A percentile compares a stretch with the other conserved stretches of the same genome.
phyloP scores from a whole-genome alignment of 2,329 filamentous ascomycete genomes.

The Pseudonectria foliicola region DNA sequence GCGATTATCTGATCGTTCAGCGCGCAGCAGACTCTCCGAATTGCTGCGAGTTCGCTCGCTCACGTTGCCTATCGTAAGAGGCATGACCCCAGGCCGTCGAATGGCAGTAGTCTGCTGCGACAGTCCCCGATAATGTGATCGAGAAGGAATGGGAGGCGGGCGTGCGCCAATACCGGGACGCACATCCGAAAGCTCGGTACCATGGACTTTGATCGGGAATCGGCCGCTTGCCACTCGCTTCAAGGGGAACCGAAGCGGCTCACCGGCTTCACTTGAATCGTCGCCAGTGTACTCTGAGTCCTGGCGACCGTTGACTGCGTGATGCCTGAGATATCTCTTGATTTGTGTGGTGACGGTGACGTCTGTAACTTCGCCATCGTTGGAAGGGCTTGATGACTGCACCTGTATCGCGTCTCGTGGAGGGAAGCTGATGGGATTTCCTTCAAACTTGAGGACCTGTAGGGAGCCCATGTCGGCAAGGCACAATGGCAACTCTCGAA shows the following conservation, averaged over 20 bases:
- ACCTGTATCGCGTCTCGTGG: slow-evolving; percentile 61
- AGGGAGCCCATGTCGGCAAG: slow-evolving; percentile 85
- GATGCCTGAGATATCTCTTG: slow-evolving; percentile 52
- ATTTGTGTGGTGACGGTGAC: slow-evolving; percentile 53
- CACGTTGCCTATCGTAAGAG: slow-evolving; percentile 58
- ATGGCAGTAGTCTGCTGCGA: slow-evolving; percentile 60
- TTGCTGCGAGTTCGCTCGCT: slow-evolving; percentile 63
- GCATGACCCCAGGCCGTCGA: slow-evolving; percentile 67
- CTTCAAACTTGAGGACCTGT: slow-evolving; percentile 82
- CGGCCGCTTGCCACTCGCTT: slow-evolving; percentile 58
- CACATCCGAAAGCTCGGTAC: slow-evolving; percentile 59
- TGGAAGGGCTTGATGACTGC: slow-evolving; percentile 47
- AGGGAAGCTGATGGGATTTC: slow-evolving; percentile 78
- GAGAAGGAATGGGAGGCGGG: slow-evolving; percentile 67
- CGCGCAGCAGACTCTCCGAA: slow-evolving; percentile 52
- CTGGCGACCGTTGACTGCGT: slow-evolving; percentile 42
- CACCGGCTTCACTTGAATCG: slow-evolving; percentile 64
- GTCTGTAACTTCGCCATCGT: slow-evolving; percentile 58
- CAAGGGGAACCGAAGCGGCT: slow-evolving; percentile 66
- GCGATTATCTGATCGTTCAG: slow-evolving; percentile 46
- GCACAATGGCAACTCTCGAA: slow-evolving; percentile 75
- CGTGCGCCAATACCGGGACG: slow-evolving; percentile 54
- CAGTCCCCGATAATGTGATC: slow-evolving; percentile 69
- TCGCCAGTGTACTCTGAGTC: slow-evolving; percentile 52
- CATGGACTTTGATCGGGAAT: slow-evolving; percentile 66